Evolutionary conservation across 768 basidiomycete species (phyloP).

Genomic region (Russula brevipes): DNA sequence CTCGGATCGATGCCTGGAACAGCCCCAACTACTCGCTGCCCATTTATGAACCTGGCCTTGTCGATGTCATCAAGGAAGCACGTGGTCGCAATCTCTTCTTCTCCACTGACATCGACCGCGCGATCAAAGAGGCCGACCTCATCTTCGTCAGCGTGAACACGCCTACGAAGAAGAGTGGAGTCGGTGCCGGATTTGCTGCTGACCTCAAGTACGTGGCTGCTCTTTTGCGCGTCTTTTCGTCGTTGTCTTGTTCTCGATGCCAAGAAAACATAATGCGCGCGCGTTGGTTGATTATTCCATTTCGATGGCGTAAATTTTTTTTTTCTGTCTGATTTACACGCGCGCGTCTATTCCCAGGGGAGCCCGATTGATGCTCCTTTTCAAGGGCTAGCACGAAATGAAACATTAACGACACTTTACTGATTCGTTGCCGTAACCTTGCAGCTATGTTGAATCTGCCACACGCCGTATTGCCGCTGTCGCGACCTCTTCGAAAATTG

Average conservation of each 20-base stretch:
- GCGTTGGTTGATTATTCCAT: not conserved
- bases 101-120: slow-evolving; percentile 90
- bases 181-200: slow-evolving; percentile 96
- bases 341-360: not conserved
- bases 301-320: not conserved
- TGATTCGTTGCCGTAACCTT: slow-evolving; percentile 5
- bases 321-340: not conserved
- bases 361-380: not conserved
- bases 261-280: not conserved
- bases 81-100: slow-evolving; percentile 97
- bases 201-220: slow-evolving; percentile 80
- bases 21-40: slow-evolving; percentile 76
- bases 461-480: slow-evolving; percentile 94
- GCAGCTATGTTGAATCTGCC: slow-evolving; percentile 92
- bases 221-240: not conserved
- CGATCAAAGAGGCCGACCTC: slow-evolving; percentile 89
- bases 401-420: not conserved
- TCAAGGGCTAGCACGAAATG: not conserved
- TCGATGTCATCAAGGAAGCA: slow-evolving; percentile 79
- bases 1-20: slow-evolving; percentile 97
- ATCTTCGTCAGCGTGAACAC: slow-evolving; percentile 99
- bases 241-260: not conserved
- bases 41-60: slow-evolving; percentile 97
- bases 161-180: slow-evolving; percentile 96
- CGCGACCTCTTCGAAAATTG: slow-evolving; percentile 89